Evolutionary conservation across 2,329 filamentous ascomycete species (phyloP).

Genomic region (Pseudogymnoascus sp.): DNA sequence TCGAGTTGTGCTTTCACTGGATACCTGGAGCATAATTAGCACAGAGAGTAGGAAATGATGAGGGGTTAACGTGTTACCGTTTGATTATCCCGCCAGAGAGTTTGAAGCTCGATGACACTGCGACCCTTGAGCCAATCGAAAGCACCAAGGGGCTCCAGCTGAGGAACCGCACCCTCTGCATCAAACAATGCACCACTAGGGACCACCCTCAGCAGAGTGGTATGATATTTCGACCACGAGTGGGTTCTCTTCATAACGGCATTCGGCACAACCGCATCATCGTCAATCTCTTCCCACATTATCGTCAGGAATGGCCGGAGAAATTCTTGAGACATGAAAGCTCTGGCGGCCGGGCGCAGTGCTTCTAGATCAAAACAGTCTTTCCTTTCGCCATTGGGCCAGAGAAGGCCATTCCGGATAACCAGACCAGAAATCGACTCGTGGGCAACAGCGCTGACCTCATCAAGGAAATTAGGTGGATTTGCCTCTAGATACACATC

Average conservation of each 20-base stretch:
- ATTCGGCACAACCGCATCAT: slow-evolving; percentile 21
- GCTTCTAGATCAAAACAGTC: slow-evolving; percentile 35
- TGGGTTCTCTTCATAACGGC: slow-evolving; percentile 26
- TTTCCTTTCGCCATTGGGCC: slow-evolving; percentile 32
- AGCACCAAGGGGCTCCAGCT: slow-evolving; percentile 22
- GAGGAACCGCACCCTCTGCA: slow-evolving; percentile 14
- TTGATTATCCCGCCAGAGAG: slow-evolving; percentile 22
- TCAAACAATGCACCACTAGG: slow-evolving; percentile 16
- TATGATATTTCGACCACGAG: slow-evolving; percentile 24
- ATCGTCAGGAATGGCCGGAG: slow-evolving; percentile 25
- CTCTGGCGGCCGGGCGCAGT: slow-evolving; percentile 22
- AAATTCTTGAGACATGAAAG: slow-evolving; percentile 22
- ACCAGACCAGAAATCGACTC: slow-evolving; percentile 31
- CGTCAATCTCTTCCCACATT: slow-evolving; percentile 25
- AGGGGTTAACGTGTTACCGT: slow-evolving; percentile 15
- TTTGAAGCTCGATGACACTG: slow-evolving; percentile 23
- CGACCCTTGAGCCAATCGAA: slow-evolving; percentile 25
- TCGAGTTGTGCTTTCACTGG: too few relatives aligned
- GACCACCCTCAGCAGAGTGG: slow-evolving; percentile 23
- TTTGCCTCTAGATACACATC: slow-evolving; percentile 22
- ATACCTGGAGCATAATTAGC: slow-evolving; percentile 14
- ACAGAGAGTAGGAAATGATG: slow-evolving; percentile 18
- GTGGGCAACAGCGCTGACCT: slow-evolving; percentile 14
- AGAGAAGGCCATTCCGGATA: slow-evolving; percentile 36
- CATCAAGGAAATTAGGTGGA: slow-evolving; percentile 20